Conservation (phyloP, 1,284 basidiomycete species). For the Trichosporon asahii region DNA sequence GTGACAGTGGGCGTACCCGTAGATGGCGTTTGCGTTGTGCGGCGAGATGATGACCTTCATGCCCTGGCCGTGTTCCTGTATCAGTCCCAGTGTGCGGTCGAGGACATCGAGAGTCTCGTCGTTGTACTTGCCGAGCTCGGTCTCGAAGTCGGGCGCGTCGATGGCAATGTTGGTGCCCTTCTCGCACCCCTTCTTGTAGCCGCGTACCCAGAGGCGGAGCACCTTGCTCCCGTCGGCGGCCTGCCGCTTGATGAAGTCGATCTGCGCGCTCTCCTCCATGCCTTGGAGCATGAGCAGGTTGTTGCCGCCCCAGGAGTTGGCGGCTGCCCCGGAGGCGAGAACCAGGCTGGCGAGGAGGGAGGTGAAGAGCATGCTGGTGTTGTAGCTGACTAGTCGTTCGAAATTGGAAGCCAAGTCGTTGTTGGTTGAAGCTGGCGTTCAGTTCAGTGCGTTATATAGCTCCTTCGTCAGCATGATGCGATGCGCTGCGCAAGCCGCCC, state of each 20-base stretch:
- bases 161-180: not conserved
- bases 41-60: not conserved
- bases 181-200: not conserved
- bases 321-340: not conserved
- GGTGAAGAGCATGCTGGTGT: not conserved
- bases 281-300: not conserved
- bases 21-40: not conserved
- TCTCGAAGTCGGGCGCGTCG: not conserved
- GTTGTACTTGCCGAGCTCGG: not conserved
- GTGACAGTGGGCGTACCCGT: not conserved
- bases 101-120: not conserved
- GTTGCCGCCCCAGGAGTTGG: not conserved
- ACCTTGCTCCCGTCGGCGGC: not conserved
- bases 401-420: not conserved
- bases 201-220: not conserved
- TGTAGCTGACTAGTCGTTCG: not conserved
- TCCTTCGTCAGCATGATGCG: too few species aligned
- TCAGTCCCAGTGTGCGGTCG: not conserved
- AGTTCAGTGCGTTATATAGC: not conserved
- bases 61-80: not conserved
- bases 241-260: not conserved
- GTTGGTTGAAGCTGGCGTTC: not conserved
- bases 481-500: too few species aligned
- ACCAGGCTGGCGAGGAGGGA: not conserved
- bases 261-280: not conserved